Evolutionary conservation across 495 filamentous ascomycete genomes (phyloP).

Genomic region (Penicillium alfredii): DNA sequence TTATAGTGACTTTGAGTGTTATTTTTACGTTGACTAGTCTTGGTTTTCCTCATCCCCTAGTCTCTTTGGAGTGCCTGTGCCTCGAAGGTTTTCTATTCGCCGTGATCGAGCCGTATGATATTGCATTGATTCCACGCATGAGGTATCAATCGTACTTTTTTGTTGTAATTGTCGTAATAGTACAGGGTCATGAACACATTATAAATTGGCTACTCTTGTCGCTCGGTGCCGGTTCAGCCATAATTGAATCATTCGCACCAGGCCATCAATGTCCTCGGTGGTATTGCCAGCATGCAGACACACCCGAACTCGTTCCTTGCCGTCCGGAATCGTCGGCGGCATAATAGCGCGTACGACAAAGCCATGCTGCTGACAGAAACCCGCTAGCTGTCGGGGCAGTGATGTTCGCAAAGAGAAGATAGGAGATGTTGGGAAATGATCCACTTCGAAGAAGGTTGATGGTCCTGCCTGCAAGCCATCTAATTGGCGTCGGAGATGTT

Average conservation of each 20-base stretch:
- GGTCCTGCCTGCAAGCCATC: conserved; percentile 20
- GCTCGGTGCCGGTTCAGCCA: conserved; percentile 32
- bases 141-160: too few species aligned
- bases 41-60: too few species aligned
- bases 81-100: too few species aligned
- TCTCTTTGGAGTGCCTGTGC: too few species aligned
- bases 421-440: conserved; percentile 38
- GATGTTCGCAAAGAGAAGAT: conserved; percentile 43
- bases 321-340: conserved; percentile 43
- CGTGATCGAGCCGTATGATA: too few species aligned
- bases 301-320: conserved; percentile 43
- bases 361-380: conserved; percentile 29
- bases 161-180: too few species aligned
- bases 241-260: conserved; percentile 32
- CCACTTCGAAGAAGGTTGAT: conserved; percentile 30
- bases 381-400: conserved; percentile 26
- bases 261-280: conserved; percentile 37
- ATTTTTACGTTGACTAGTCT: too few species aligned
- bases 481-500: conserved; percentile 31
- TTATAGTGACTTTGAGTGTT: too few species aligned
- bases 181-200: too few species aligned
- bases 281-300: conserved; percentile 48
- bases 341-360: conserved; percentile 42
- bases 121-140: too few species aligned
- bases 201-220: conserved; percentile 14